Evolutionary conservation across 768 basidiomycete species (phyloP).

Genomic region (Tylopilus sp.): DNA sequence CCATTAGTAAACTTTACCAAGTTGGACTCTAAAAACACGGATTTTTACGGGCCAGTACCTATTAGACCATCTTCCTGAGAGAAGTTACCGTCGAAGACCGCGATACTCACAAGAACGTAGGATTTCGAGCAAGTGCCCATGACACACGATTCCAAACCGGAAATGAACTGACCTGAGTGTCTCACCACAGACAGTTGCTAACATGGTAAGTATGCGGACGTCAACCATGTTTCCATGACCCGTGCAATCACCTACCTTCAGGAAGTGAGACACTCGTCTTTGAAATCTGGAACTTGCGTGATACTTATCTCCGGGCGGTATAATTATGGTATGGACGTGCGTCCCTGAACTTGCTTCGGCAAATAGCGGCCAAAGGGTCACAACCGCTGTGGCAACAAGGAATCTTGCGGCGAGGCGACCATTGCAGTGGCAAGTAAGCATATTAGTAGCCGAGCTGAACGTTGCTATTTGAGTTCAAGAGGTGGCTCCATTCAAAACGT

Average conservation of each 20-base stretch:
- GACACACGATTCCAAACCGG: background rate
- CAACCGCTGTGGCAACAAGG: background rate
- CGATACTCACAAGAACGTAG: conserved; percentile 2
- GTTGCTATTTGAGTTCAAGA: conserved; percentile 5
- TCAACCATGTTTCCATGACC: background rate
- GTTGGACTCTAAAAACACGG: background rate
- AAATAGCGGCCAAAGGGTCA: background rate
- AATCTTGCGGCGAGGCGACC: background rate
- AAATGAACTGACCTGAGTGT: conserved; percentile 10
- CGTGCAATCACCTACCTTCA: background rate
- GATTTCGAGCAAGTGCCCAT: background rate
- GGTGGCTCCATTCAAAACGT: background rate
- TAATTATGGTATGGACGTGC: background rate
- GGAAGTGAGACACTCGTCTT: conserved; percentile 19
- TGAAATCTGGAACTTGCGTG: conserved; percentile 8
- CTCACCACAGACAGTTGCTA: conserved; percentile 11
- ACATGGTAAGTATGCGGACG: background rate
- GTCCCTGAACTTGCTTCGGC: background rate
- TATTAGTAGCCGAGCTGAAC: background rate
- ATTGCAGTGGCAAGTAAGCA: background rate
- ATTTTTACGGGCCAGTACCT: background rate
- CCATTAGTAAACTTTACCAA: background rate
- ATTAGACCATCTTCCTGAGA: background rate
- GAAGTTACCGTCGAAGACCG: background rate
- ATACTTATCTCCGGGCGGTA: conserved; percentile 2